Percentiles rank a stretch among this genome's conserved stretches.
Evolutionary conservation across 75 land plant species (phyloP).

Genomic region (Isoetes taiwanensis): DNA sequence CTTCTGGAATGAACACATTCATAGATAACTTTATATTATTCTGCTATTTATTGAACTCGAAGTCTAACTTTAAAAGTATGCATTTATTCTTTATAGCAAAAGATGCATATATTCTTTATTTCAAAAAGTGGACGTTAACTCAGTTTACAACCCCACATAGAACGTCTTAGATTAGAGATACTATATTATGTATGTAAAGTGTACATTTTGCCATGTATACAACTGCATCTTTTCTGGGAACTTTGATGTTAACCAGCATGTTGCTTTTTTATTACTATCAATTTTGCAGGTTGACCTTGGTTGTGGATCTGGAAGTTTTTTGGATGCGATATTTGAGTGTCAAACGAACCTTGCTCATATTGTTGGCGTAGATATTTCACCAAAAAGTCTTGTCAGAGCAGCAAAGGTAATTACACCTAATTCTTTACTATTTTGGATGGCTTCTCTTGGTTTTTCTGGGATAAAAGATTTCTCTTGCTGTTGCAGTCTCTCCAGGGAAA

Average conservation of each 20-base stretch:
- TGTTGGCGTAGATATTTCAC: slow-evolving; percentile 85
- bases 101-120: too few species aligned
- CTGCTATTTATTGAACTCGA: too few species aligned
- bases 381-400: slow-evolving; percentile 64
- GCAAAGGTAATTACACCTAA: slow-evolving; percentile 55
- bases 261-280: background rate
- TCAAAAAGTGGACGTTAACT: too few species aligned
- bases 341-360: slow-evolving; percentile 45
- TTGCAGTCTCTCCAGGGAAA: slow-evolving; percentile 59
- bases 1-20: too few species aligned
- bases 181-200: too few species aligned
- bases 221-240: too few species aligned
- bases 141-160: too few species aligned
- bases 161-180: too few species aligned
- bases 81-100: too few species aligned
- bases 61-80: too few species aligned
- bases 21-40: too few species aligned
- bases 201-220: background rate
- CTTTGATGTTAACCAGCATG: background rate
- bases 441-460: background rate
- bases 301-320: slow-evolving; percentile 93
- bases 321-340: slow-evolving; percentile 54
- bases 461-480: background rate
- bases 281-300: slow-evolving; percentile 81
- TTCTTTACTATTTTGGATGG: background rate